Evolutionary conservation across 2,329 filamentous ascomycete species (phyloP), one percentile per base, ranked within the genome.

Genomic region (Calonectria henricotiae): DNA sequence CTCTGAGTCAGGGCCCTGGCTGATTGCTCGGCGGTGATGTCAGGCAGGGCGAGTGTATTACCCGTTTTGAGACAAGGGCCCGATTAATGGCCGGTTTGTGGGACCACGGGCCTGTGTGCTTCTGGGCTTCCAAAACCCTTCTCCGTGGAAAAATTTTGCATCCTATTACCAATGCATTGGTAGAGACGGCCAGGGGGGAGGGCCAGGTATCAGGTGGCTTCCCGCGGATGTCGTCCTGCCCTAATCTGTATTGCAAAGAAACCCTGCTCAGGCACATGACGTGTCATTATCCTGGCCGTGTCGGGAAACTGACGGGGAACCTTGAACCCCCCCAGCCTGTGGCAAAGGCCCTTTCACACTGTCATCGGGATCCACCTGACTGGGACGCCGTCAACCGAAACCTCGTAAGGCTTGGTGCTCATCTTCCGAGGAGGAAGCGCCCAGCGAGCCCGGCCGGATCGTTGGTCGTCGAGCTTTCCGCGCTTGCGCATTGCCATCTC

Each of bases 401-500:
- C 85, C 70, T 87, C 86, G 80, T 91, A 91, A 12, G 86, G 83
- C 76, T 85, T 88, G 43, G 82, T 82, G 67, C 82, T 83, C 43
- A 86, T 81, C 78, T 89, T 89, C 72, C 91, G 85, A n/a, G 91
- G 89, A 11, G 91, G 90, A n/a, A 93, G 84, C 8, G 90, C 88
- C 87, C 90, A 91, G 55, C 89, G 87, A n/a, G 91, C 91, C 60
- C 90, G 87, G 32, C 91, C 91, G n/a, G 90, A 89, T 66, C 87
- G 87, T 73, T 90, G 87, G 75, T 91, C 89, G 74, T 91, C 90
- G 62, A 93, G 84, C 80, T 93, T 93, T 74, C 91, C 91, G 49
- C 84, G 85, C 76, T 88, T 89, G 67, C 91, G 88, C 91, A 93
- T 93, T 13, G 90, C 88, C 88, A 93, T 92, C 78, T 93, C 91